Percentiles rank a stretch among this genome's conserved stretches.
Conservation (phyloP, 2,329 filamentous ascomycete species). For the Metarhizium robertsii region DNA sequence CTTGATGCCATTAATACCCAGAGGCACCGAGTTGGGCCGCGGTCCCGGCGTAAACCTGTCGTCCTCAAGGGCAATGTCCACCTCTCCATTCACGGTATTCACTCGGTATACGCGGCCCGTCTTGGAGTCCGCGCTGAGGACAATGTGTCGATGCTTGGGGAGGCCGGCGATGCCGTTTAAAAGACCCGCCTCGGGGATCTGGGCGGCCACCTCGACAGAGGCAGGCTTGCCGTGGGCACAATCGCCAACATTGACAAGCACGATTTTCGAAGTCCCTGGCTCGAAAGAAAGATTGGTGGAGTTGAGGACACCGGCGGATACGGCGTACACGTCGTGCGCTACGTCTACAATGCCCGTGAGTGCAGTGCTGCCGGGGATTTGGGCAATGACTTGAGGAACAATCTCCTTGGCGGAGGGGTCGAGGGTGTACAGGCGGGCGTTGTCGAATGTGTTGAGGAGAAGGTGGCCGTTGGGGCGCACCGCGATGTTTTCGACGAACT, state of each 20-base stretch:
- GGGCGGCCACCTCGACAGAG: constrained; percentile 3
- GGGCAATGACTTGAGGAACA: constrained; percentile 4
- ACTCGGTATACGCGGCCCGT: constrained; percentile 9
- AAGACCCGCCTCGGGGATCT: constrained; percentile 6
- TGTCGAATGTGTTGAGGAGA: constrained; percentile 10
- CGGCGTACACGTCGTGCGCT: too few relatives aligned
- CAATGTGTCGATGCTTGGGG: constrained; percentile 5
- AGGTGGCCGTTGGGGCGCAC: constrained; percentile 9
- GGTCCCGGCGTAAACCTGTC: neutral
- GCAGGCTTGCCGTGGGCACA: neutral
- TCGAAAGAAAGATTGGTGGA: neutral
- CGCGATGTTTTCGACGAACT: constrained; percentile 14
- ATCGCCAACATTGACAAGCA: constrained; percentile 5
- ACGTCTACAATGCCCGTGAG: constrained; percentile 9
- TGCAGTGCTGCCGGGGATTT: constrained; percentile 6
- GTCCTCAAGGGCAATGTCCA: constrained; percentile 9
- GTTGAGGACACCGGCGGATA: too few relatives aligned
- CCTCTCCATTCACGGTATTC: constrained; percentile 7
- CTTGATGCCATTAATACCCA: constrained; percentile 14
- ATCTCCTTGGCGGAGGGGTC: constrained; percentile 1
- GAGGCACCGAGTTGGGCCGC: constrained; percentile 1
- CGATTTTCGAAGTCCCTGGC: constrained; percentile 7
- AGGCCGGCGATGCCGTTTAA: constrained; percentile 15
- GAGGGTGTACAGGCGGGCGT: constrained; percentile 9
- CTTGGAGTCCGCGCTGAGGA: constrained; percentile 12